These are phyloP conservation scores for Linnemannia elongata DNA, from an alignment of 192 early-diverging fungal genomes.

Conservation along the genomic window DNA sequence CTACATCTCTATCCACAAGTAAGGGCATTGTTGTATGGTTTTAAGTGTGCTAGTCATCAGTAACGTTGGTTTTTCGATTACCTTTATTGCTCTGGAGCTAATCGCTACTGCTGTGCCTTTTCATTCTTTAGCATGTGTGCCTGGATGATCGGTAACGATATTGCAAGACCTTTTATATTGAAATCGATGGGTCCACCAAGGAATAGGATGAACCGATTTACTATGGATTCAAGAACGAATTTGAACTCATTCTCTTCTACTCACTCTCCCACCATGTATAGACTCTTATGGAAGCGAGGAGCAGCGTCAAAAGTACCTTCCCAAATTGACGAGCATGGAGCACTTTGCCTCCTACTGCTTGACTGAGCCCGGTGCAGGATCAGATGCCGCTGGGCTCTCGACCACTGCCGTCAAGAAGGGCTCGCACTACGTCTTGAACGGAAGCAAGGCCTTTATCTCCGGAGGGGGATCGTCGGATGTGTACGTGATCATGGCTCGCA, in stretches of 20 bases:
- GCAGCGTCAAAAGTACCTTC: constrained; percentile 76
- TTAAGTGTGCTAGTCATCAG: background rate
- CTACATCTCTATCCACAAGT: constrained; percentile 72
- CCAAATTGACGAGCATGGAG: constrained; percentile 79
- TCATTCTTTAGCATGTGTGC: constrained; percentile 58
- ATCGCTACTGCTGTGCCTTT: background rate
- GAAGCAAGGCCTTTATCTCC: constrained; percentile 94
- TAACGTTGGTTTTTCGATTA: background rate
- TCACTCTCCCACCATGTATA: background rate
- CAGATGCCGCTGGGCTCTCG: constrained; percentile 74
- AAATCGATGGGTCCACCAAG: background rate
- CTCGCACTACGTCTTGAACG: constrained; percentile 90
- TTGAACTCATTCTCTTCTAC: background rate
- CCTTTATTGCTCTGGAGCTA: background rate
- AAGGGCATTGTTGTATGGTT: background rate
- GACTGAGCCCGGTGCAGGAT: constrained; percentile 90
- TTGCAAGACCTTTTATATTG: background rate
- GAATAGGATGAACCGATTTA: background rate
- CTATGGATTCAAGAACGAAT: background rate
- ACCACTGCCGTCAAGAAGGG: constrained; percentile 87
- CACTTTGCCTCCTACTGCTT: constrained; percentile 93
- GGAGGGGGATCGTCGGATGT: constrained; percentile 61
- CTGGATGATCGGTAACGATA: constrained; percentile 68
- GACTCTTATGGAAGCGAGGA: constrained; percentile 56
- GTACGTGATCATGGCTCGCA: constrained; percentile 73